Percentiles rank a stretch among this genome's conserved stretches.
These are phyloP conservation scores for Nicotiana sylvestris DNA, from an alignment of 257 asterid species.

Conservation along the genomic window DNA sequence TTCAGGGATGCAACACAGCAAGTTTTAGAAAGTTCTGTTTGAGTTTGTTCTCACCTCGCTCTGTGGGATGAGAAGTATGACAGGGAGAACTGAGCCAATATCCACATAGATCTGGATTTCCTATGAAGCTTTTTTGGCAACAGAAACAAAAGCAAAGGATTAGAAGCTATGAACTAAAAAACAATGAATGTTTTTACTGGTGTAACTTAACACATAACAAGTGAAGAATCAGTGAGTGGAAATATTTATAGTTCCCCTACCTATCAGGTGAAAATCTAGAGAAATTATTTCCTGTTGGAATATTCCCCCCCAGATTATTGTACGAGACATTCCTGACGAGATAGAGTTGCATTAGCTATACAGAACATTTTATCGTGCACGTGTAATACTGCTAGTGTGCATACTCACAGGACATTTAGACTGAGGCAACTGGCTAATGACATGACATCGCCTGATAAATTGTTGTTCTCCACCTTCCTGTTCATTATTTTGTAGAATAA, in stretches of 20 bases:
- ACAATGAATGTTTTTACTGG: neutral
- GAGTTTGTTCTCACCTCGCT: conserved; percentile 44
- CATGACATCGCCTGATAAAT: conserved; percentile 74
- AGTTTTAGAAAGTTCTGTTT: neutral
- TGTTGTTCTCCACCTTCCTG: conserved; percentile 81
- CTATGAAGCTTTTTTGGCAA: conserved; percentile 28
- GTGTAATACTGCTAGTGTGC: neutral
- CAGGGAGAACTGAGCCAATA: conserved; percentile 75
- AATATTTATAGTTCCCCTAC: conserved; percentile 15
- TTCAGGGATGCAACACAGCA: neutral
- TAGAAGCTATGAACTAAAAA: neutral
- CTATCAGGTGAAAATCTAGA: conserved; percentile 84
- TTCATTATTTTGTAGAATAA: neutral
- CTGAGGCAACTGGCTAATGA: conserved; percentile 67
- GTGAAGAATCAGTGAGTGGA: neutral
- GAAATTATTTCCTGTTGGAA: conserved; percentile 85
- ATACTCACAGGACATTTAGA: conserved; percentile 68
- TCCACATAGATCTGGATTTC: conserved; percentile 85
- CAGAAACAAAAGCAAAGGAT: neutral
- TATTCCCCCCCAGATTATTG: conserved; percentile 69
- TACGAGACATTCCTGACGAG: conserved; percentile 75
- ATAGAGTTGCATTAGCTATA: neutral
- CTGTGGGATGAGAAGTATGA: conserved; percentile 45
- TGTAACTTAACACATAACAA: neutral
- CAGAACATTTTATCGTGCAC: neutral